These are phyloP conservation scores for Strobilomyces dryophilus DNA, from an alignment of 768 basidiomycete species.

Conservation along the genomic window DNA sequence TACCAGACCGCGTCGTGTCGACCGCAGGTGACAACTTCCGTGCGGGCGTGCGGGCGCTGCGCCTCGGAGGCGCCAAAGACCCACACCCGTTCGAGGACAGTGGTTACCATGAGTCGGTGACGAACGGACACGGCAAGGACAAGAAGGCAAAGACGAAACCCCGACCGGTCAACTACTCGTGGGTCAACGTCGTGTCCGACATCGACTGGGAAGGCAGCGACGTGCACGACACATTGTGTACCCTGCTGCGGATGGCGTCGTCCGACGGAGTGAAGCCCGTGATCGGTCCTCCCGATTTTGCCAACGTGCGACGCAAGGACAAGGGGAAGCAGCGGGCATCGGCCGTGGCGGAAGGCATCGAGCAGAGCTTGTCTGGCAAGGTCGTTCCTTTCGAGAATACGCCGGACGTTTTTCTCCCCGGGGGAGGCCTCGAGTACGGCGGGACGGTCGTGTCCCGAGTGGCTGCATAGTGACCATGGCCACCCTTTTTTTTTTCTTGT, in stretches of 20 bases:
- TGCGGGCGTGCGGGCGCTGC: constrained; percentile 63
- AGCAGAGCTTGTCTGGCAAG: constrained; percentile 22
- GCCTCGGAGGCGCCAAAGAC: constrained; percentile 28
- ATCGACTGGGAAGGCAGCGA: constrained; percentile 82
- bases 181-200: constrained; percentile 78
- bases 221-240: constrained; percentile 49
- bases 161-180: constrained; percentile 66
- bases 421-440: constrained; percentile 29
- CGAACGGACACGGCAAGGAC: constrained; percentile 21
- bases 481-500: background rate
- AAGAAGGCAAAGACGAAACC: constrained; percentile 31
- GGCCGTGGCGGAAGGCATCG: constrained; percentile 11
- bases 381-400: constrained; percentile 35
- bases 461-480: constrained; percentile 19
- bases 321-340: constrained; percentile 29
- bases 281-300: constrained; percentile 22
- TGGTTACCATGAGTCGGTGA: constrained; percentile 21
- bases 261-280: constrained; percentile 30
- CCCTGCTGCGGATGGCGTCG: constrained; percentile 36
- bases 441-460: constrained; percentile 36
- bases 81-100: constrained; percentile 24
- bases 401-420: constrained; percentile 26
- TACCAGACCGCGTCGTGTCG: constrained; percentile 59
- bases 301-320: constrained; percentile 5
- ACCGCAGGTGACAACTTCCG: constrained; percentile 70